Evolutionary conservation across 768 basidiomycete species (phyloP).

Genomic region (Pisolithus microcarpus): DNA sequence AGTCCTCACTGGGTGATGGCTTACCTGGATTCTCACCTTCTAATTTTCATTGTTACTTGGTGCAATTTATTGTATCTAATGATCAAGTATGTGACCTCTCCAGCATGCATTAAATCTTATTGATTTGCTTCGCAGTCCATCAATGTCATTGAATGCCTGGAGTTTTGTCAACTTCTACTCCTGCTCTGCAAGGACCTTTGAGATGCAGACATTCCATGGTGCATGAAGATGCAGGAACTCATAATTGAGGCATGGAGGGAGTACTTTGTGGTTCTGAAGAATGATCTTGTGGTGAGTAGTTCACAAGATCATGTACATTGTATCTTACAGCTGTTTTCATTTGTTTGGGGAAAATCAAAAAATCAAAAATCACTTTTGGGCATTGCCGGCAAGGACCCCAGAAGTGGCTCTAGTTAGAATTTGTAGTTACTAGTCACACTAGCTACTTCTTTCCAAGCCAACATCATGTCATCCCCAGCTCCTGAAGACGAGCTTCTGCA

Average conservation of each 20-base stretch:
- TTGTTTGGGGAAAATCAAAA: too few relatives aligned
- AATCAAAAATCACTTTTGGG: too few relatives aligned
- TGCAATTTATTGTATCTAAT: not conserved
- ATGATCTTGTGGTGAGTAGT: constrained; percentile 16
- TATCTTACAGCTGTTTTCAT: too few relatives aligned
- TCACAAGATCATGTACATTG: too few relatives aligned
- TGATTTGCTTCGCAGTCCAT: constrained; percentile 15
- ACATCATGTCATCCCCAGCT: too few relatives aligned
- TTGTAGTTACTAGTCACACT: too few relatives aligned
- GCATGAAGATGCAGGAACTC: constrained; percentile 14
- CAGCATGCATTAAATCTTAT: not conserved
- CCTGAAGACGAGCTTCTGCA: too few relatives aligned
- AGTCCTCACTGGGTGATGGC: not conserved
- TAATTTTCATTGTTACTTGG: not conserved
- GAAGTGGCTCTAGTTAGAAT: too few relatives aligned
- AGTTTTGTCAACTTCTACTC: constrained; percentile 22
- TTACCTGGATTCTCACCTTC: not conserved
- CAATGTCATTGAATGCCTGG: constrained; percentile 21
- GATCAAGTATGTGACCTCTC: not conserved
- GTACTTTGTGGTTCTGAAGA: constrained; percentile 15
- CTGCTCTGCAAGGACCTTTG: constrained; percentile 16
- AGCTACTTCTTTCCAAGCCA: too few relatives aligned
- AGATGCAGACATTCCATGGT: constrained; percentile 21
- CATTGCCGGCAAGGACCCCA: too few relatives aligned
- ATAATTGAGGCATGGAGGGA: too few relatives aligned